A percentile compares a stretch with the other conserved stretches of the same genome.
Evolutionary conservation across 2,329 filamentous ascomycete species (phyloP).

Genomic region (Davidsoniella virescens): DNA sequence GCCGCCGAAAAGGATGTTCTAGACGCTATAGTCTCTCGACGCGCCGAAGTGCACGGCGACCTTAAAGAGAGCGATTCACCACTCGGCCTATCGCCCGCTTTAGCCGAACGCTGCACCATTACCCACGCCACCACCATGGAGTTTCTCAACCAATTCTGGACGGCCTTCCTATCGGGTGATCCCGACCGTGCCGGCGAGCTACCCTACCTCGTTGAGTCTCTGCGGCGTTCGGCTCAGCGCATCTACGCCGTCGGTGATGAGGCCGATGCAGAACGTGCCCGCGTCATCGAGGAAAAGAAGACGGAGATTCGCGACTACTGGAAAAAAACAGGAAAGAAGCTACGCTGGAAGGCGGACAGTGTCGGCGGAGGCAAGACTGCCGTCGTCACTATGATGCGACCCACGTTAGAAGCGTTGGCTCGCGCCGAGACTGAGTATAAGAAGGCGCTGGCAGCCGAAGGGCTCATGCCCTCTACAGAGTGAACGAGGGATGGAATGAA

Average conservation of each 20-base stretch:
- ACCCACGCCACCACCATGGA: constrained; percentile 90
- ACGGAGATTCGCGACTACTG: constrained; percentile 55
- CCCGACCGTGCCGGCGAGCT: constrained; percentile 65
- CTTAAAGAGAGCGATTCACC: constrained; percentile 28
- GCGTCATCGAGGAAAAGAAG: constrained; percentile 49
- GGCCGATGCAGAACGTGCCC: constrained; percentile 58
- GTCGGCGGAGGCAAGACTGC: constrained; percentile 61
- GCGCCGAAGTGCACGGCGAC: constrained; percentile 39
- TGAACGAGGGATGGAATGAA: constrained; percentile 13
- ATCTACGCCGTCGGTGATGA: constrained; percentile 67
- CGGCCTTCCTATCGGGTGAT: constrained; percentile 77
- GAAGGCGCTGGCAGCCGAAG: constrained; percentile 51
- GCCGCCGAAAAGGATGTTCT: constrained; percentile 55
- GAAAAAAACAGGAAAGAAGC: constrained; percentile 56
- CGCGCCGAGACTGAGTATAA: constrained; percentile 57
- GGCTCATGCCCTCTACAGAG: constrained; percentile 32
- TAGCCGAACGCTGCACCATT: constrained; percentile 41
- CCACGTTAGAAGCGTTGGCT: constrained; percentile 53
- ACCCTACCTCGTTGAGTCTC: constrained; percentile 64
- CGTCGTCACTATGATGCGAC: constrained; percentile 60
- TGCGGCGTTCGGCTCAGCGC: constrained; percentile 59
- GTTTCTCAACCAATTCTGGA: constrained; percentile 96
- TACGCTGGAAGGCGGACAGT: constrained; percentile 49
- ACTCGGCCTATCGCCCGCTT: constrained; percentile 37
- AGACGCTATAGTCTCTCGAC: constrained; percentile 44